These are phyloP conservation scores for Puccinellia tenuiflora DNA, from an alignment of 176 grass and related monocot genomes.

Conservation along the genomic window DNA sequence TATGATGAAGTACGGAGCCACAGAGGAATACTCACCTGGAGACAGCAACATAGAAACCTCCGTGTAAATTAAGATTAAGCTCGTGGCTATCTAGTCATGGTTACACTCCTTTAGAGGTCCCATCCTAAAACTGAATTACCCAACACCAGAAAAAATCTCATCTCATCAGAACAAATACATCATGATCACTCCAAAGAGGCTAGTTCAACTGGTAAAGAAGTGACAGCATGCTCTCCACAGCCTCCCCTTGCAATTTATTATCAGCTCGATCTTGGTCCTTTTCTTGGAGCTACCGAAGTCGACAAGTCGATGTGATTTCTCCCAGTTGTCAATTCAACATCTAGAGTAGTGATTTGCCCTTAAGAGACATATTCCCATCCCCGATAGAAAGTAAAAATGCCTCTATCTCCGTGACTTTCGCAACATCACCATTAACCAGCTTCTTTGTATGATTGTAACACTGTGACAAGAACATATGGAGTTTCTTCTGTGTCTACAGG, in stretches of 20 bases:
- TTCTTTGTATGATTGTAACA: constrained; percentile 65
- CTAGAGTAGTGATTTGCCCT: constrained; percentile 45
- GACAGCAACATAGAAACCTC: neutral
- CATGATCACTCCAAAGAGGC: neutral
- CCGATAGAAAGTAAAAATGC: constrained; percentile 56
- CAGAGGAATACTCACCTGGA: neutral
- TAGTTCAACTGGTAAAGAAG: constrained; percentile 28
- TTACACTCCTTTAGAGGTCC: neutral
- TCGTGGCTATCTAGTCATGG: neutral
- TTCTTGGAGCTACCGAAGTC: constrained; percentile 82
- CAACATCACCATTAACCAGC: no score
- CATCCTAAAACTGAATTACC: neutral
- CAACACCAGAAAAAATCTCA: neutral
- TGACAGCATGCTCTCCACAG: constrained; percentile 64
- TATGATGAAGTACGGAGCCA: neutral
- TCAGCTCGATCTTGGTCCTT: constrained; percentile 73
- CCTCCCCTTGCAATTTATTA: constrained; percentile 74
- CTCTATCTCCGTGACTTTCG: constrained; percentile 62
- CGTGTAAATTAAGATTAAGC: neutral
- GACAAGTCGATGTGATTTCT: constrained; percentile 33
- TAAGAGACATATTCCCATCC: constrained; percentile 56
- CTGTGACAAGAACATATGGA: constrained; percentile 32
- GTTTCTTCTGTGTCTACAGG: no score
- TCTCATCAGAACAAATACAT: neutral
- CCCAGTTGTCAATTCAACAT: constrained; percentile 51